Evolutionary conservation across 208 protist species (phyloP), one percentile per base, ranked within the genome.

Genomic region (Lotmaria passim): DNA sequence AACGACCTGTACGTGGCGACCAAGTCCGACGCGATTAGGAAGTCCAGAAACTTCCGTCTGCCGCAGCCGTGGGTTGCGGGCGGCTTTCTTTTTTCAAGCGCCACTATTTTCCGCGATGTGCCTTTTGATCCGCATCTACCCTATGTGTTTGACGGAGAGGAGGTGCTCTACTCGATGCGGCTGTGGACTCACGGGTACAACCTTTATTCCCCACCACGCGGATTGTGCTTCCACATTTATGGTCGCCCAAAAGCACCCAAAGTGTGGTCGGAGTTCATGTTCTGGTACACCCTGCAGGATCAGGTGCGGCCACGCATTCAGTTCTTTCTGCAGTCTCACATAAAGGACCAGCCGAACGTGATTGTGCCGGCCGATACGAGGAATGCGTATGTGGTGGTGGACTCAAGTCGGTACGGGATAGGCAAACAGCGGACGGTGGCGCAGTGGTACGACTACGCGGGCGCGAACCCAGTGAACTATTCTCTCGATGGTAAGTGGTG

Each of bases 71-170:
- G 80, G 79, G 76, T 85, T n/a, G 89, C 88, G 3, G 90, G 85
- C 2, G 88, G 90, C 12, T 94, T 96, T 73, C 53, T 94, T 23
- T 81, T 95, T 55, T 55, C 71, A 1, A 73, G 69, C 51, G 65
- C 36, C 11, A 65, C 50, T 19, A 81, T 96, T 17, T 70, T 91
- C 28, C 75, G 86, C 19, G 86, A 96, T 34, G 93, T 98, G 19
- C 95, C 94, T 0, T 98, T 98, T 65, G 97, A 98, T 65, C 95
- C 95, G 34, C 87, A 97, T 63, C 74, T 98, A n/a, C 63, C 73
- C 15, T 86, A 95, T 61, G 56, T 98, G 31, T 98, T 98, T 63
- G 93, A 98, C 61, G 97, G 97, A 3, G 97, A 98, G 76, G 96
- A 98, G 74, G 84, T 94, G 17, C 61, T 94, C 44, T 95, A 93